Evolutionary conservation across 148 eudicot genomes (phyloP), one percentile per base, ranked within the genome.

Genomic region (Rhododendron vialii): DNA sequence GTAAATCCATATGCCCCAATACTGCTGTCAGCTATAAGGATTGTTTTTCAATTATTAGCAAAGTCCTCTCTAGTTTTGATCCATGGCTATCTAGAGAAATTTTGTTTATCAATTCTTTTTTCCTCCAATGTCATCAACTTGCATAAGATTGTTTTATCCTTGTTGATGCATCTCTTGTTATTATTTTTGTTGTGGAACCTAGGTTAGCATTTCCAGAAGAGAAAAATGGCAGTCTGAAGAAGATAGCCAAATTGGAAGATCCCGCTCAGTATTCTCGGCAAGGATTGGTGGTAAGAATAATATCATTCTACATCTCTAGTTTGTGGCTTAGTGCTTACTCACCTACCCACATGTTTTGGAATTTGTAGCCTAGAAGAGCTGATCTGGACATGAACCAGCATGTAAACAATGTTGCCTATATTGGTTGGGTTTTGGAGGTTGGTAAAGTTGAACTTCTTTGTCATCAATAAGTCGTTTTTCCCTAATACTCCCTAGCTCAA

Each of bases 311-410:
- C 82, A 53, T 48, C 17, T 51, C 6, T 2, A 9, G 57, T 36
- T 78, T 79, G 36, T 50, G 2, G 35, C 7, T 7, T 1, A 45
- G 65, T 74, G 20, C 48, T 43, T 84, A 3, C 86, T n/a, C 61
- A 85, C 15, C 71, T 81, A 83, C 87, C 55, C 67, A 1, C n/a
- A 51, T 65, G 36, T 80, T 67, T 84, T 36, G 81, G 57, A 36
- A 71, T 36, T 86, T 84, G 86, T 95, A 96, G 99, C 99, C 99
- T 82, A 90, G 96, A 91, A 92, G 98, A 93, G 96, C 94, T 92
- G 99, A 96, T 89, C 86, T 96, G 82, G 99, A 96, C 92, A 95
- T 96, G 99, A 96, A 96, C 88, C 95, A 92, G 86, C 99, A 95
- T 91, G 99, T 96, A 47, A 96, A 96, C 87, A 96, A 96, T 87